Percentiles rank a stretch among this genome's conserved stretches.
Conservation (phyloP, 208 protist genomes). For the Leishmania guyanensis region DNA sequence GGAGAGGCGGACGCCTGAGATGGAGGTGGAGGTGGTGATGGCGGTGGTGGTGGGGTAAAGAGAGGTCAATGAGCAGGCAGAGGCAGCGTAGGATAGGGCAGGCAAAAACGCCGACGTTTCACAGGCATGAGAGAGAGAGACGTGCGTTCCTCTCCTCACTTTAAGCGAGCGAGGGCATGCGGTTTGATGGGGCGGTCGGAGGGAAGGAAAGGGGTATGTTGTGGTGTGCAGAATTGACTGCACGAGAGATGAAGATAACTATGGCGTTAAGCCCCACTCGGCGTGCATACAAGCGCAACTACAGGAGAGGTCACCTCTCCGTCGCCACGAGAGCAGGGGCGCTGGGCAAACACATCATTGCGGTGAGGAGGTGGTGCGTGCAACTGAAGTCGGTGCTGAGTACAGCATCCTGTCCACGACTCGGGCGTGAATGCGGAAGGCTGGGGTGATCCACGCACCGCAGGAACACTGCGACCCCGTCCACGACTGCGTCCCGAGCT, state of each 20-base stretch:
- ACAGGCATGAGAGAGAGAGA: neutral
- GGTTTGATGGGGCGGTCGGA: neutral
- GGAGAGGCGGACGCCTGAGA: neutral
- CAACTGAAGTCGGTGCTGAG: neutral
- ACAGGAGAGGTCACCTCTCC: neutral
- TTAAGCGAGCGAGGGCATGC: neutral
- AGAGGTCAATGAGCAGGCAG: neutral
- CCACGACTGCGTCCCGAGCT: slow-evolving; percentile 89
- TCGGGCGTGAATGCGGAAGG: slow-evolving; percentile 79
- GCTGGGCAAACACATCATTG: neutral
- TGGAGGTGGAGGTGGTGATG: neutral
- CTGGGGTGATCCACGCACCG: slow-evolving; percentile 82
- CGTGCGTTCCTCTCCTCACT: neutral
- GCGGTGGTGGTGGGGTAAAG: neutral
- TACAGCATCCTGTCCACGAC: slow-evolving; percentile 55
- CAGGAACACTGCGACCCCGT: slow-evolving; percentile 82
- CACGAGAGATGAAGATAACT: neutral
- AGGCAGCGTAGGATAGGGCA: neutral
- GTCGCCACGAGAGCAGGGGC: too few relatives aligned
- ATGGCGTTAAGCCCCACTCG: neutral
- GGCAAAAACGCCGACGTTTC: neutral
- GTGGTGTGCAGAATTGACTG: neutral
- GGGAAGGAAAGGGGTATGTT: too few relatives aligned
- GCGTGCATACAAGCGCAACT: neutral
- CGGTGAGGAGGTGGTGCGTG: neutral